Percentiles rank a stretch among this genome's conserved stretches.
phyloP scores from a whole-genome alignment of 257 asterid genomes.

The Fraxinus pennsylvanica region DNA sequence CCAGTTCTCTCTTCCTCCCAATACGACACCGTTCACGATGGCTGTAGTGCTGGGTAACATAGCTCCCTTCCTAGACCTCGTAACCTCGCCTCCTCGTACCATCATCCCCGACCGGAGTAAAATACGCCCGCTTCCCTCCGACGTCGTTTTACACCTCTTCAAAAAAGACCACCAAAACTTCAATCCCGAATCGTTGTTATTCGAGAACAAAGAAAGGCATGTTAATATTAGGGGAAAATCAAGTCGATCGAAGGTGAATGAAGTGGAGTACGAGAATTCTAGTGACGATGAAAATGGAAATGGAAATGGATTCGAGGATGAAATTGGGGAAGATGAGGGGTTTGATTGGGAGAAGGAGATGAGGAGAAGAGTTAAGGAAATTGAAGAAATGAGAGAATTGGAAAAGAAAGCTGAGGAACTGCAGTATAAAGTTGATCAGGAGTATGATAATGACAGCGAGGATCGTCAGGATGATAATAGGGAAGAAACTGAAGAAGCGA shows the following conservation, averaged over 20 bases:
- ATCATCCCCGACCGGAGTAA: constrained; percentile 29
- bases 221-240: constrained; percentile 37
- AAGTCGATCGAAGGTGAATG: constrained; percentile 59
- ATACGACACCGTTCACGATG: constrained; percentile 49
- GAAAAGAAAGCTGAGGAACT: constrained; percentile 90
- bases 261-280: constrained; percentile 70
- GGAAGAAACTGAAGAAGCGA: constrained; percentile 75
- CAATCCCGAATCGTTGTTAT: constrained; percentile 47
- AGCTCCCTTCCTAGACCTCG: constrained; percentile 60
- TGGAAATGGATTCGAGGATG: constrained; percentile 61
- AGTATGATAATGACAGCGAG: constrained; percentile 26
- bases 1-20: neutral
- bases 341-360: constrained; percentile 81
- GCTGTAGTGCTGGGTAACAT: constrained; percentile 65
- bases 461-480: constrained; percentile 25
- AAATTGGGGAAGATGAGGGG: constrained; percentile 44
- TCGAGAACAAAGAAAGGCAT: constrained; percentile 53
- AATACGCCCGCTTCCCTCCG: constrained; percentile 45
- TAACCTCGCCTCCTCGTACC: constrained; percentile 52
- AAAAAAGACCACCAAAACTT: constrained; percentile 50
- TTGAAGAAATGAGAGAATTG: constrained; percentile 82
- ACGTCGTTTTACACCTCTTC: constrained; percentile 49
- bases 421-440: constrained; percentile 65
- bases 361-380: constrained; percentile 82
- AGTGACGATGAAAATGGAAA: constrained; percentile 85